Evolutionary conservation across 768 basidiomycete species (phyloP).

Genomic region (Amanita molliuscula): DNA sequence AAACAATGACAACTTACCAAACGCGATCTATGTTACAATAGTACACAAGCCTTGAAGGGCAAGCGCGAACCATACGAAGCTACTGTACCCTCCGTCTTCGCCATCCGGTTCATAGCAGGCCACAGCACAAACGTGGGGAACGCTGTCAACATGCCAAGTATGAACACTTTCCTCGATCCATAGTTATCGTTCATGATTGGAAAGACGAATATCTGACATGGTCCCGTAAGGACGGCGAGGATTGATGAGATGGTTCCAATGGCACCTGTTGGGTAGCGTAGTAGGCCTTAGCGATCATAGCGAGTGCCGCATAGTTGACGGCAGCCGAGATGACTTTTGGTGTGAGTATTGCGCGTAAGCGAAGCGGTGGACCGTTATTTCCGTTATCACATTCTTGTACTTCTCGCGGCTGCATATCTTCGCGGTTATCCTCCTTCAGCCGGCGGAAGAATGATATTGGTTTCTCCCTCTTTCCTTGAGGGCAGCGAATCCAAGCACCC

Average conservation of each 20-base stretch:
- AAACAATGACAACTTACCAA: neutral
- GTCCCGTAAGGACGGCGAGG: constrained; percentile 43
- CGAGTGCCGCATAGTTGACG: constrained; percentile 20
- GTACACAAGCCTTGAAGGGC: neutral
- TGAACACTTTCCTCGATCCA: constrained; percentile 25
- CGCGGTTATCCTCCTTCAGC: neutral
- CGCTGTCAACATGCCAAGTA: constrained; percentile 28
- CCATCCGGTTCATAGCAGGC: constrained; percentile 21
- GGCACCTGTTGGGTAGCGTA: constrained; percentile 43
- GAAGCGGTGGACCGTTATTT: neutral
- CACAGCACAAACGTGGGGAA: constrained; percentile 35
- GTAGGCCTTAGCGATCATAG: constrained; percentile 45
- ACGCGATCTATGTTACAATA: neutral
- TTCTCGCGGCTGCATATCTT: neutral
- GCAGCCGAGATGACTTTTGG: constrained; percentile 39
- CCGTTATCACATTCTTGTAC: neutral
- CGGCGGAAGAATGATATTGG: neutral
- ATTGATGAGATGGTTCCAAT: constrained; percentile 48
- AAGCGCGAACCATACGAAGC: neutral
- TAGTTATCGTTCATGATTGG: too few relatives aligned
- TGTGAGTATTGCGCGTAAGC: neutral
- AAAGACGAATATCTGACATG: constrained; percentile 47
- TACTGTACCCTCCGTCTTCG: neutral
- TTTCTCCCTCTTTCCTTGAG: constrained; percentile 29
- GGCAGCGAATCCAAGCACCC: constrained; percentile 31